Evolutionary conservation across 441 rosid genomes (phyloP).

Genomic region (Populus hybrid): DNA sequence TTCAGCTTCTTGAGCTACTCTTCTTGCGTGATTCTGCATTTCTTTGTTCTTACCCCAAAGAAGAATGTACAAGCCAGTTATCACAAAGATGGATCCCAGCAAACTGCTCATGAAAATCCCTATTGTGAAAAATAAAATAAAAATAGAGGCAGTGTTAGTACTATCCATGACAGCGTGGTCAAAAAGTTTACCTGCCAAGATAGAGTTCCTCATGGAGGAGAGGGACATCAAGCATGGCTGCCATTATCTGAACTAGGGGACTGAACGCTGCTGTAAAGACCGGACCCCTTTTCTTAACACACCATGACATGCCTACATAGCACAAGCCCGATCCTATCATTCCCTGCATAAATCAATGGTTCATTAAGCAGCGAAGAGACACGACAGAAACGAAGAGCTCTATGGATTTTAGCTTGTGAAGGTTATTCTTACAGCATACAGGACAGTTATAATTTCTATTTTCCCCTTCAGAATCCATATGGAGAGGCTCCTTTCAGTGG

Average conservation of each 20-base stretch:
- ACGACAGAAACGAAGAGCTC: background rate
- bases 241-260: slow-evolving; percentile 54
- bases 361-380: background rate
- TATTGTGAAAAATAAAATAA: background rate
- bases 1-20: slow-evolving; percentile 34
- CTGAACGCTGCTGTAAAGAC: slow-evolving; percentile 65
- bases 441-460: slow-evolving; percentile 38
- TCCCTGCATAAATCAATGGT: slow-evolving; percentile 35
- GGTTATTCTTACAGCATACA: slow-evolving; percentile 42
- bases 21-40: slow-evolving; percentile 30
- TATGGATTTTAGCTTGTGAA: background rate
- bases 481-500: slow-evolving; percentile 33
- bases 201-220: slow-evolving; percentile 49
- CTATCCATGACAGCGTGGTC: background rate
- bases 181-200: slow-evolving; percentile 47
- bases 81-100: slow-evolving; percentile 52
- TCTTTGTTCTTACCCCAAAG: slow-evolving; percentile 71
- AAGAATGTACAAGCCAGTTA: slow-evolving; percentile 54
- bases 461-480: slow-evolving; percentile 48
- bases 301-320: slow-evolving; percentile 67
- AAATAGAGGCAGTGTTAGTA: no score
- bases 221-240: slow-evolving; percentile 54
- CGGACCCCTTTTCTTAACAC: slow-evolving; percentile 63
- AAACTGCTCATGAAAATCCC: slow-evolving; percentile 32
- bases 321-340: slow-evolving; percentile 60